Percentiles rank a stretch among this genome's conserved stretches.
phyloP scores from a whole-genome alignment of 495 filamentous ascomycete species.

The Aspergillus sclerotioniger region DNA sequence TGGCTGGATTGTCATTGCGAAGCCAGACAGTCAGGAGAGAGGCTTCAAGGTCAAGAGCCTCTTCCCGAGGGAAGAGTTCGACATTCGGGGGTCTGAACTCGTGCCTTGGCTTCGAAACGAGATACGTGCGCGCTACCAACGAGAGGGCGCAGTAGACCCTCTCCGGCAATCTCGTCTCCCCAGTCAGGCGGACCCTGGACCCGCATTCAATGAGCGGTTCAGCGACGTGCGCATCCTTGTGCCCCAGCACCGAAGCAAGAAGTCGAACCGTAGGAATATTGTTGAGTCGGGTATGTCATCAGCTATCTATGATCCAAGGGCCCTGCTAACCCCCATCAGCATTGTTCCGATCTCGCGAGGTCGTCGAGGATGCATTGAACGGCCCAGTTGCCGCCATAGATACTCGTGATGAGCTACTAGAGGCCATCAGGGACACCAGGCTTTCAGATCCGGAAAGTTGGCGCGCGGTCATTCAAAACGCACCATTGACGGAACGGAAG shows the following conservation, averaged over 20 bases:
- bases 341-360: conserved; percentile 58
- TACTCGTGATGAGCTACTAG: conserved; percentile 80
- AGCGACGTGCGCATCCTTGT: conserved; percentile 81
- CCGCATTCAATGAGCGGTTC: conserved; percentile 44
- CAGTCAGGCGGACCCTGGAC: conserved; percentile 41
- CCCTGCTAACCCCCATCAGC: conserved; percentile 39
- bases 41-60: conserved; percentile 74
- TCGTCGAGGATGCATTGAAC: conserved; percentile 63
- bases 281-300: conserved; percentile 65
- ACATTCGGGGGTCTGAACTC: conserved; percentile 72
- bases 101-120: conserved; percentile 79
- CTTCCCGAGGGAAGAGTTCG: conserved; percentile 75
- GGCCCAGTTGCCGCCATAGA: conserved; percentile 87
- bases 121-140: conserved; percentile 71
- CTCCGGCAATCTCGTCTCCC: conserved; percentile 46
- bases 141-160: conserved; percentile 48
- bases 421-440: conserved; percentile 69
- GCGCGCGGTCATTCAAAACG: conserved; percentile 75
- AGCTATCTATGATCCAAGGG: neutral
- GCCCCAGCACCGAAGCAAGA: conserved; percentile 80
- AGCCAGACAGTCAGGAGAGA: conserved; percentile 69
- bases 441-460: conserved; percentile 84
- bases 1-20: conserved; percentile 83
- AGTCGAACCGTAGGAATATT: conserved; percentile 80
- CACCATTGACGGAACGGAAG: conserved; percentile 72